Evolutionary conservation across 805 yeast genomes (phyloP), one percentile per base, ranked within the genome.

Genomic region (Hanseniaspora nectarophila): DNA sequence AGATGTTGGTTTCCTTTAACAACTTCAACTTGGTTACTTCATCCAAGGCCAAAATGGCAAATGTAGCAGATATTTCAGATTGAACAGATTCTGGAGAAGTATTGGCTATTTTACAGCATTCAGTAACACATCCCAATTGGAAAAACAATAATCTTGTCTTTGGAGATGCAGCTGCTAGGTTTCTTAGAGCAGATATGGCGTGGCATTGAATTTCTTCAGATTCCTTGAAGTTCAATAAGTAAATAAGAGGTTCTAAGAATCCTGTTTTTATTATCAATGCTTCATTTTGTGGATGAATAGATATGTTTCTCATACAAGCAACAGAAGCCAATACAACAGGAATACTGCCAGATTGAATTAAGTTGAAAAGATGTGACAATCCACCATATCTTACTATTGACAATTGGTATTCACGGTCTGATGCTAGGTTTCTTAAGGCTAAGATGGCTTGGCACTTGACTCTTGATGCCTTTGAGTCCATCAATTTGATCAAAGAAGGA

Each of bases 381-480:
- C 98, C 99, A 54, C 95, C 95, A 35, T 95, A 89, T 61, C 95
- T 77, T 16, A 90, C 97, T 58, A 90, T 89, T 65, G 90, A 97
- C 56, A 90, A 77, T 70, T 92, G 99, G 69, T 92, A 92, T 57
- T 88, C 83, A 16, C 92, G 87, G 68, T 92, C 99, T 4, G 95
- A 84, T 1, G 98, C 99, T 62, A 92, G 76, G 64, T 92, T 92
- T 69, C 99, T 78, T 59, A 92, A 74, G 1, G 97, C 98, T 56
- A 92, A 73, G 4, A 98, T 94, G 0, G 98, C 97, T 71, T 92
- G 98, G 68, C 99, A 92, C 69, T 92, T 97, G 33, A 92, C 97
- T 60, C 97, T 77, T 34, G 97, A 90, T 43, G 92, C 80, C 12
- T 88, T 82, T 2, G 95, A 85, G 63, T 86, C 94, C 97, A 92